Base-by-base conservation (phyloP, 108 stramenopile species). In the Nitzschia sp. region DNA sequence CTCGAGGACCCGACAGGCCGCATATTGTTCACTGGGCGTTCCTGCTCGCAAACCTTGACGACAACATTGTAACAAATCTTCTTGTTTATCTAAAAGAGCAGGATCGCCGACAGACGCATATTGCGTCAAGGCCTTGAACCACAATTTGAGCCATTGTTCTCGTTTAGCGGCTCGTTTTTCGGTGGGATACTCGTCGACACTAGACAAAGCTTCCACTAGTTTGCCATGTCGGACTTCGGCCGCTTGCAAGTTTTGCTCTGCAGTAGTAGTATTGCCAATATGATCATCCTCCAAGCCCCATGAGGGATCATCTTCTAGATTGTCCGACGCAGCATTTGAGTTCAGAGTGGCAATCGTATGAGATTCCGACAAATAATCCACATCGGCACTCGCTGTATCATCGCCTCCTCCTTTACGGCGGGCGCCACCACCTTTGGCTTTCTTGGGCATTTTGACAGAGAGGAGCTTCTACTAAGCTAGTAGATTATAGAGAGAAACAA, bases 1-100 rank as follows among this genome's bases (percentile, higher is more conserved):
- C 68, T 92, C 94, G 36, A 95, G 38, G 0, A 83, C 77, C 15
- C 94, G 85, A 71, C 94, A 95, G 5, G 89, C 84, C 2, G 94
- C 94, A 72, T 95, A 95, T 71, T 92, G 93, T 71, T 92, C 90
- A 24, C 84, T 57, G 26, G 92, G 88, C 1, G 71, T 60, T 4
- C 85, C 84, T 15, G 26, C 60, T 46, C 79, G 75, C 26, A 87
- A 21, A 5, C 70, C 64, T 49, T 62, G 64, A 38, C 73, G 48
- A 47, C 83, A 84, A 25, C 23, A 17, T 48, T 35, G 34, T n/a
- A 68, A 46, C 19, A 56, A 26, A 5, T 64, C 61, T 54, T 57
- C 67, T 47, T 42, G 36, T 23, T 36, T 18, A 11, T 62, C 57
- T 9, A 89, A 35, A 28, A 72, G 48, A 28, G 69, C 64, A 23